Conservation (phyloP, 345 rosid genomes). For the Linum trigynum region DNA sequence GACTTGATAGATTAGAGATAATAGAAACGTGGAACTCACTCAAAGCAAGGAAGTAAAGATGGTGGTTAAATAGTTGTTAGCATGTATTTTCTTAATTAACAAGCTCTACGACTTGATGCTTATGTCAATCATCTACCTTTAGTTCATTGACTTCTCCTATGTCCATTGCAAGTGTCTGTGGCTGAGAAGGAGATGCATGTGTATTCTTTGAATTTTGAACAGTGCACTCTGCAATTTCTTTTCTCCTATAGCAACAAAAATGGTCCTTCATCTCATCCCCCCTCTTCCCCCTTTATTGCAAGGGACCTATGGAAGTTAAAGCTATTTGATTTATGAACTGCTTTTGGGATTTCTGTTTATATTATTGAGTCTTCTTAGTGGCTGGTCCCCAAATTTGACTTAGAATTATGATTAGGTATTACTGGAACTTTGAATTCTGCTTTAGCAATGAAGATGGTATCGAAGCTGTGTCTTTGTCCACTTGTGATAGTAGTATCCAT, state of each 20-base stretch:
- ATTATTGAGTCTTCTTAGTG: conserved; percentile 5
- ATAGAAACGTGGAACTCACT: conserved; percentile 20
- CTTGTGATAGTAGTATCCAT: conserved; percentile 9
- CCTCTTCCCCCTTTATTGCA: not conserved
- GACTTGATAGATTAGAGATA: conserved; percentile 28
- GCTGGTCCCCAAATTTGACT: conserved; percentile 14
- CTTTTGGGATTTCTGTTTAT: conserved; percentile 7
- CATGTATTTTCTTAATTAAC: conserved; percentile 5
- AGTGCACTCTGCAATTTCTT: conserved; percentile 9
- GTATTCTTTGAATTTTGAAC: conserved; percentile 4
- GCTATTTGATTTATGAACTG: conserved; percentile 13
- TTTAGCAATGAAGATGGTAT: conserved; percentile 11
- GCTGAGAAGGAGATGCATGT: conserved; percentile 17
- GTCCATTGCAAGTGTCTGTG: conserved; percentile 15
- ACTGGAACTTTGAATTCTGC: not conserved
- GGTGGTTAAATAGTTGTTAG: not conserved
- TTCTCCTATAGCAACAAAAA: conserved; percentile 14
- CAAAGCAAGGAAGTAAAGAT: conserved; percentile 7
- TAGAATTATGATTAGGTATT: conserved; percentile 5
- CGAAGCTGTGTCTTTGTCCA: conserved; percentile 10
- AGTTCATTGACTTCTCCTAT: conserved; percentile 8
- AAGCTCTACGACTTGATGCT: not conserved
- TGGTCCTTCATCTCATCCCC: conserved; percentile 12
- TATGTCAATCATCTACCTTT: not conserved
- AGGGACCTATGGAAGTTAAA: conserved; percentile 26